phyloP scores from a whole-genome alignment of 208 protist species.

The Borovskyia barvae region DNA sequence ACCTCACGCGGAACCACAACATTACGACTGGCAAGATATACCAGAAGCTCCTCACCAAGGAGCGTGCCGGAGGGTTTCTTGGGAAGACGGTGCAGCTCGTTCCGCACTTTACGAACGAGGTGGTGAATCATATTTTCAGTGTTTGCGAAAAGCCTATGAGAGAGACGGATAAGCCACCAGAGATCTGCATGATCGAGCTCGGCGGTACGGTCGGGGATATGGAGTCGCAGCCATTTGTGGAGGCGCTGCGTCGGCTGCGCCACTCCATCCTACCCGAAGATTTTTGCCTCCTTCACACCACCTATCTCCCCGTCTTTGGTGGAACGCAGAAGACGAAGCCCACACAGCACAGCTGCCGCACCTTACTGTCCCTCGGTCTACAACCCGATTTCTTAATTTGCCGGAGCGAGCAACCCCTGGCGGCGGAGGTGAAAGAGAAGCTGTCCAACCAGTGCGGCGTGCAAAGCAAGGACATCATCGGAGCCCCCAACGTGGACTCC shows the following conservation, averaged over 20 bases:
- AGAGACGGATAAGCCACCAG: conserved; percentile 62
- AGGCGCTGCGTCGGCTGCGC: conserved; percentile 94
- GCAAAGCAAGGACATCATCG: conserved; percentile 91
- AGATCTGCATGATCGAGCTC: conserved; percentile 98
- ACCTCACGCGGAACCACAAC: conserved; percentile 96
- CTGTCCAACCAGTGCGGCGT: conserved; percentile 98
- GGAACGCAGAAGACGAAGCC: conserved; percentile 99
- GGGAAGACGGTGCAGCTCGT: conserved; percentile 99
- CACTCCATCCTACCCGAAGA: conserved; percentile 78
- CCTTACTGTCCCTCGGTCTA: conserved; percentile 96
- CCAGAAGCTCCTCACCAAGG: conserved; percentile 93
- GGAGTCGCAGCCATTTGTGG: conserved; percentile 98
- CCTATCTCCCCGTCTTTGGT: conserved; percentile 88
- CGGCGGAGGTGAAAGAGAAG: conserved; percentile 86
- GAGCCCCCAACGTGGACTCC: conserved; percentile 95
- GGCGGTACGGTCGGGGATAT: conserved; percentile 99
- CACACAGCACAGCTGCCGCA: conserved; percentile 96
- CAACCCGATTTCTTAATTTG: conserved; percentile 98
- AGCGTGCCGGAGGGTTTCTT: conserved; percentile 97
- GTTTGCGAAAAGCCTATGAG: conserved; percentile 90
- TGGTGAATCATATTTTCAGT: conserved; percentile 83
- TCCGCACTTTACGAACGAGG: conserved; percentile 93
- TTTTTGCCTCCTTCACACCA: conserved; percentile 89
- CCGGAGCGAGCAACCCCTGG: conserved; percentile 91
- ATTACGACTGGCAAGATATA: conserved; percentile 99